These are phyloP conservation scores for Malbranchea zuffiana DNA, from an alignment of 2,329 filamentous ascomycete genomes.

Conservation along the genomic window DNA sequence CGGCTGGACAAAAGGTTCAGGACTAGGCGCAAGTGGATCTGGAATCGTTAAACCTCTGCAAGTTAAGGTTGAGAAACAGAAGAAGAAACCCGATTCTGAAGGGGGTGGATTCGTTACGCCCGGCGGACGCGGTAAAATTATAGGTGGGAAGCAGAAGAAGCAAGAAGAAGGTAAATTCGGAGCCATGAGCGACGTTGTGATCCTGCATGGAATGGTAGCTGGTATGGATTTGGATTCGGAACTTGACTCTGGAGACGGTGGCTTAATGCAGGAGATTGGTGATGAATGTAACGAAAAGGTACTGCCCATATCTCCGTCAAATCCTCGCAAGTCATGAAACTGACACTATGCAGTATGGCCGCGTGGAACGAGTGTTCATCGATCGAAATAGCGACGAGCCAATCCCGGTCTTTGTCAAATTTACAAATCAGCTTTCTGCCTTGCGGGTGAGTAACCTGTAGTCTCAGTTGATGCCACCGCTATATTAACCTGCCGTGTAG, in stretches of 20 bases:
- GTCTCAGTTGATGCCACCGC: constrained; percentile 1
- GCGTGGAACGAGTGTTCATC: constrained; percentile 69
- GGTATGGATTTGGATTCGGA: constrained; percentile 73
- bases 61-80: constrained; percentile 75
- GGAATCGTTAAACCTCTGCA: constrained; percentile 78
- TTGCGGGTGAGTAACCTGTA: constrained; percentile 53
- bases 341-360: constrained; percentile 53
- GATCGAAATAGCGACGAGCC: constrained; percentile 46
- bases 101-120: constrained; percentile 67
- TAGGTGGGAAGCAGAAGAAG: constrained; percentile 57
- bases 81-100: constrained; percentile 66
- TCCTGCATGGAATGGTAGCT: constrained; percentile 74
- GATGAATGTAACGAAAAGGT: constrained; percentile 81
- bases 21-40: constrained; percentile 68
- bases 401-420: constrained; percentile 79
- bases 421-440: constrained; percentile 74
- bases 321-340: constrained; percentile 9
- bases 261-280: constrained; percentile 84
- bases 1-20: constrained; percentile 80
- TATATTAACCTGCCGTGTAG: constrained; percentile 31
- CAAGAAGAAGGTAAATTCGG: constrained; percentile 51
- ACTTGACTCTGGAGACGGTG: constrained; percentile 50
- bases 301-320: constrained; percentile 6
- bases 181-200: constrained; percentile 68
- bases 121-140: constrained; percentile 62